Conservation (phyloP, 2,329 filamentous ascomycete species). For the Neoscytalidium dimidiatum region DNA sequence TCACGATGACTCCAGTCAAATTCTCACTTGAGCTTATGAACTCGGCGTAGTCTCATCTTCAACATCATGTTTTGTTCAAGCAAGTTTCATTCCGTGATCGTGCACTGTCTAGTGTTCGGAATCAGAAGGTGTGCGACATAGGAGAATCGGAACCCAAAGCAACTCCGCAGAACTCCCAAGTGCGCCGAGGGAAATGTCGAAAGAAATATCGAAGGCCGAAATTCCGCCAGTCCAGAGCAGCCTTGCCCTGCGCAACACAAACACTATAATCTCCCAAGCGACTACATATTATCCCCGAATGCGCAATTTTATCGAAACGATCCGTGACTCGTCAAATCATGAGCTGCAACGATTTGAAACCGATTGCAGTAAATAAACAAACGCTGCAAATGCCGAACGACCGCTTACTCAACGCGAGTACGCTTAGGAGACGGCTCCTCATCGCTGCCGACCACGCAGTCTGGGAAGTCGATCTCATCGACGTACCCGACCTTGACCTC, state of each 20-base stretch:
- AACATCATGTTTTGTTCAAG: constrained; percentile 1
- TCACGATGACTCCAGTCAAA: background rate
- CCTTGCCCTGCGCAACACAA: constrained; percentile 14
- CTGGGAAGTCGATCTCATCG: constrained; percentile 30
- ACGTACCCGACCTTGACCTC: constrained; percentile 32
- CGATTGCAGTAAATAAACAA: background rate
- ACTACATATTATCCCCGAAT: constrained; percentile 8
- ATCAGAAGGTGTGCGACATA: background rate
- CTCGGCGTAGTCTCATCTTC: background rate
- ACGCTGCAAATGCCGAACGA: background rate
- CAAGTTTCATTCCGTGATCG: constrained; percentile 7
- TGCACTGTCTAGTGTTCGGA: constrained; percentile 11
- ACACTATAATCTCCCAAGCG: background rate
- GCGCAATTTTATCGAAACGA: constrained; percentile 11
- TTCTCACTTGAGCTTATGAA: background rate
- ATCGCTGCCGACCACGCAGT: constrained; percentile 26
- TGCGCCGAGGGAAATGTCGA: background rate
- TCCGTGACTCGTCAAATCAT: constrained; percentile 19
- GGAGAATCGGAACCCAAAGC: background rate
- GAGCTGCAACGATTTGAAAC: background rate
- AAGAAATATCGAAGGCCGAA: background rate
- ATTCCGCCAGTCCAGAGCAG: constrained; percentile 3
- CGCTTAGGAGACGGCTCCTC: constrained; percentile 19
- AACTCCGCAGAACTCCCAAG: constrained; percentile 16
- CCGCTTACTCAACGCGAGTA: constrained; percentile 6